Conservation (phyloP, 2,329 filamentous ascomycete genomes). For the Coniochaeta prunicola region DNA sequence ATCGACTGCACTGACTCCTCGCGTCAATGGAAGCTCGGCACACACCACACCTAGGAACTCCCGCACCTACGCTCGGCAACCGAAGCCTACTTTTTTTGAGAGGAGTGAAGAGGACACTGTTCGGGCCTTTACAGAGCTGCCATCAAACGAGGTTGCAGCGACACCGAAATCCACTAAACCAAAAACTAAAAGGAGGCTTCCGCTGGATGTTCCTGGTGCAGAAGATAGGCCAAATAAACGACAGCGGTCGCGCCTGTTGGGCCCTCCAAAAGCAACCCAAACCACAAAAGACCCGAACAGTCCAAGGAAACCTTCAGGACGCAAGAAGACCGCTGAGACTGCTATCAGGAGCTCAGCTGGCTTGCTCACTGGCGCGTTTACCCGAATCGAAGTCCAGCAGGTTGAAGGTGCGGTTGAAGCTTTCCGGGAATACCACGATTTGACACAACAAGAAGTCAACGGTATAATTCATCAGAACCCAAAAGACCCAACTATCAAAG, state of each 20-base stretch:
- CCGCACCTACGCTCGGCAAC: slow-evolving; percentile 5
- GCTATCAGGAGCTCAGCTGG: neutral
- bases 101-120: slow-evolving; percentile 6
- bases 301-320: neutral
- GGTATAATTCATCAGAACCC: slow-evolving; percentile 13
- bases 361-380: neutral
- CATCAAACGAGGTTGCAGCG: slow-evolving; percentile 5
- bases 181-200: neutral
- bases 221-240: neutral
- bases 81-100: slow-evolving; percentile 7
- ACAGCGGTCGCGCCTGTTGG: neutral
- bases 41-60: neutral
- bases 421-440: neutral
- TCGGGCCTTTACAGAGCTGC: slow-evolving; percentile 5
- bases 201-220: neutral
- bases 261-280: neutral
- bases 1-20: neutral
- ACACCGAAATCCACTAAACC: neutral
- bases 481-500: slow-evolving; percentile 4
- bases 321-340: neutral
- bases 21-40: neutral
- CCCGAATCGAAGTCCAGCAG: neutral
- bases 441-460: slow-evolving; percentile 13
- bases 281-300: neutral
- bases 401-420: neutral